These are phyloP conservation scores for Balansia obtecta DNA, from an alignment of 2,329 filamentous ascomycete genomes.

Conservation along the genomic window DNA sequence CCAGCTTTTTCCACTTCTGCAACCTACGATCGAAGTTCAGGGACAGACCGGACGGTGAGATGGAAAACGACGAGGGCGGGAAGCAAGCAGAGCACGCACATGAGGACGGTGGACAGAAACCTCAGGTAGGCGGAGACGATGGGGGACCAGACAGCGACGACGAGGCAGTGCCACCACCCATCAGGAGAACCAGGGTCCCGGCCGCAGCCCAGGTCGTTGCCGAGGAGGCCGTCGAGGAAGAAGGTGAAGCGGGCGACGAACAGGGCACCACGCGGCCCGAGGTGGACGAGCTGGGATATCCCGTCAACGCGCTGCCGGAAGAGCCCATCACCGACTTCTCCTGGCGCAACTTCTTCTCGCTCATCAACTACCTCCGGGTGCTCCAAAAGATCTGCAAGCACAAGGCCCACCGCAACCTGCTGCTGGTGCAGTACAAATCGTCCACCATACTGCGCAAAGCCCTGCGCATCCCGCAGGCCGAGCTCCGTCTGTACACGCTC, in stretches of 20 bases:
- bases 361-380: conserved; percentile 88
- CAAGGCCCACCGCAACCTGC: conserved; percentile 86
- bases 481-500: conserved; percentile 83
- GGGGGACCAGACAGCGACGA: conserved; percentile 47
- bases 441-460: conserved; percentile 85
- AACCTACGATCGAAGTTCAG: conserved; percentile 49
- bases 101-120: conserved; percentile 19
- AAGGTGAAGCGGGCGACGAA: conserved; percentile 16
- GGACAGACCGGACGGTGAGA: conserved; percentile 20
- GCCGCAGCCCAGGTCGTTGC: conserved; percentile 19
- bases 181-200: conserved; percentile 44
- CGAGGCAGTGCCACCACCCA: conserved; percentile 77
- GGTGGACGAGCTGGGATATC: conserved; percentile 82
- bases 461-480: conserved; percentile 77
- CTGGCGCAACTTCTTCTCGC: conserved; percentile 86
- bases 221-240: conserved; percentile 6
- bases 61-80: conserved; percentile 13
- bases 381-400: conserved; percentile 96
- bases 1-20: conserved; percentile 85
- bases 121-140: conserved; percentile 16
- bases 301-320: conserved; percentile 54
- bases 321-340: conserved; percentile 82
- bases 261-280: conserved; percentile 35
- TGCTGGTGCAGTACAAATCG: conserved; percentile 92
- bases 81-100: conserved; percentile 15